Evolutionary conservation across 2,329 filamentous ascomycete genomes (phyloP).

Genomic region (Talaromyces sp.): DNA sequence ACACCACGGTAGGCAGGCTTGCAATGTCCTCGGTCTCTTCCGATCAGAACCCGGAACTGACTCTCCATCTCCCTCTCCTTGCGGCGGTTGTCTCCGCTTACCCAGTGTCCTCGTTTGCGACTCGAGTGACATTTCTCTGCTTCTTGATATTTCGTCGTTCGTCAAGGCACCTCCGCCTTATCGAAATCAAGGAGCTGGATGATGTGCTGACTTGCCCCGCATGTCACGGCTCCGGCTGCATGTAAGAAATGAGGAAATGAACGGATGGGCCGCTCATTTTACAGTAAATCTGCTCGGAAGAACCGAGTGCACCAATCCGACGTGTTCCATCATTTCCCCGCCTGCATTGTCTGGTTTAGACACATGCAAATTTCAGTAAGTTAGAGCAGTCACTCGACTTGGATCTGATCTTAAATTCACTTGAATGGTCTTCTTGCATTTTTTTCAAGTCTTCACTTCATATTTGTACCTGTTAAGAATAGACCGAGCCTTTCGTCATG

Average conservation of each 20-base stretch:
- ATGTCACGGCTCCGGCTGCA: not conserved
- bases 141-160: not conserved
- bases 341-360: not conserved
- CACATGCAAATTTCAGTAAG: not conserved
- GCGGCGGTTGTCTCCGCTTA: constrained; percentile 1
- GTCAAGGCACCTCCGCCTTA: not conserved
- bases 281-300: not conserved
- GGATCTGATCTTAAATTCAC: not conserved
- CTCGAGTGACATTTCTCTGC: not conserved
- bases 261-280: not conserved
- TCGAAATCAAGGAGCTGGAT: not conserved
- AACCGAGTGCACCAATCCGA: not conserved
- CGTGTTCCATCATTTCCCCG: not conserved
- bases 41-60: not conserved
- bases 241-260: not conserved
- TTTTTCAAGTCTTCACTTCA: not conserved
- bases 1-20: constrained; percentile 4
- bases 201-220: not conserved
- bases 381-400: not conserved
- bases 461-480: not conserved
- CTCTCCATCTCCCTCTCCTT: not conserved
- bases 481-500: not conserved
- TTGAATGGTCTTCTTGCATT: not conserved
- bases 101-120: not conserved
- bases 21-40: constrained; percentile 5